Conservation (phyloP, 2,329 filamentous ascomycete genomes). For the Leptographium lundbergii region DNA sequence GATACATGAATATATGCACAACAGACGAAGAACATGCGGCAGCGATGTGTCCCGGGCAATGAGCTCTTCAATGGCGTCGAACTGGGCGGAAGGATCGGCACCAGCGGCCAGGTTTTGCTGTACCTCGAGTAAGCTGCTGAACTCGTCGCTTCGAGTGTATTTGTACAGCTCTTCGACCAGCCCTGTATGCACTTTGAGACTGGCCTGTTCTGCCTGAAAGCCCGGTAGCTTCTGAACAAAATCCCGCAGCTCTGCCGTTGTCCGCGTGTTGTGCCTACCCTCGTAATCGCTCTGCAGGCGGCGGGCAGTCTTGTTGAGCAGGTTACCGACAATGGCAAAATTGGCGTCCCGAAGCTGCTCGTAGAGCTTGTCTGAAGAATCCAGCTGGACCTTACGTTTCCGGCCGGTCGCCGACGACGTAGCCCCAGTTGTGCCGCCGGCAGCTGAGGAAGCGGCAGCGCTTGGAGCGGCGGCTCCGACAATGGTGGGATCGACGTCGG, state of each 20-base stretch:
- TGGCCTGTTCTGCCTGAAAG: conserved; percentile 88
- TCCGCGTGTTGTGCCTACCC: conserved; percentile 72
- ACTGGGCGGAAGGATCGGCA: conserved; percentile 75
- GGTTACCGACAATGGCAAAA: conserved; percentile 82
- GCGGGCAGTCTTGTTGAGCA: conserved; percentile 82
- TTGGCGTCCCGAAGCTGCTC: conserved; percentile 81
- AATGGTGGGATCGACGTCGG: conserved; percentile 82
- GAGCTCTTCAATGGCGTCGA: conserved; percentile 87
- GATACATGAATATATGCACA: conserved; percentile 87
- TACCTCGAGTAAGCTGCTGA: conserved; percentile 78
- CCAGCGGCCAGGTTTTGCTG: conserved; percentile 93
- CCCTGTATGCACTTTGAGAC: conserved; percentile 81
- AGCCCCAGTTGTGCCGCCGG: conserved; percentile 34
- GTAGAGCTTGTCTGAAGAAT: conserved; percentile 81
- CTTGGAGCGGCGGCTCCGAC: conserved; percentile 45
- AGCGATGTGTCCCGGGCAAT: conserved; percentile 77
- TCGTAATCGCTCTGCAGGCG: conserved; percentile 80
- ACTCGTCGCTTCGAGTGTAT: conserved; percentile 77
- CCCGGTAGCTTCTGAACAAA: conserved; percentile 90
- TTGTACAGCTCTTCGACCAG: conserved; percentile 94
- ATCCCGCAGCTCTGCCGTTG: conserved; percentile 79
- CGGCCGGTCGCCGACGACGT: conserved; percentile 43
- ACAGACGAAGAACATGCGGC: conserved; percentile 65
- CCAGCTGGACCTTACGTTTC: conserved; percentile 80
- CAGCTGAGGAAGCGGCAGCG: conserved; percentile 39